phyloP scores from a whole-genome alignment of 1,139 yeast genomes.

The Entelexis paramagnoliae region DNA sequence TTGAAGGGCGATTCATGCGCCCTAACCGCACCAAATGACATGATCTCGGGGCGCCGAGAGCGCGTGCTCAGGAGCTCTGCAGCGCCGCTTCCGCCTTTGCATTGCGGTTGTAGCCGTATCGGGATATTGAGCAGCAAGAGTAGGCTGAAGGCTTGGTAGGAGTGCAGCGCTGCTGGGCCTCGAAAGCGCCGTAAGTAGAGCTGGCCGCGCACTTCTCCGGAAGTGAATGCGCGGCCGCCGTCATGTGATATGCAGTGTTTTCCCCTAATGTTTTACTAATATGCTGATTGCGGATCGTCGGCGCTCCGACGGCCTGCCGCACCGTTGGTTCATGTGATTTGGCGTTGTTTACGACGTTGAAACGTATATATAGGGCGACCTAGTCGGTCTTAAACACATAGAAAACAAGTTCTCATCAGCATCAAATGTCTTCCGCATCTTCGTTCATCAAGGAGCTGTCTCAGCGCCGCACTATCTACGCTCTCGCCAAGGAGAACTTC shows the following conservation, averaged over 20 bases:
- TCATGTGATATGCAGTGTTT: background rate
- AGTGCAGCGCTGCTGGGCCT: too few species aligned
- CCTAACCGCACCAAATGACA: background rate
- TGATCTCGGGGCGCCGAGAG: background rate
- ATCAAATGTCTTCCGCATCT: constrained; percentile 5
- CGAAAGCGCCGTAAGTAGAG: too few species aligned
- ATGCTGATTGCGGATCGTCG: background rate
- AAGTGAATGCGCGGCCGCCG: background rate
- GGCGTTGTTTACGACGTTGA: background rate
- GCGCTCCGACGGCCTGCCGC: background rate
- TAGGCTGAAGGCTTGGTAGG: too few species aligned
- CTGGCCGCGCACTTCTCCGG: background rate
- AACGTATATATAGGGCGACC: background rate
- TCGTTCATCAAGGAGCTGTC: constrained; percentile 16
- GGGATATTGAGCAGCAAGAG: too few species aligned
- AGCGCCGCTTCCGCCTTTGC: too few species aligned
- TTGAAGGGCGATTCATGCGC: background rate
- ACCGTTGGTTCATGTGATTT: background rate
- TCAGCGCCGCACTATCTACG: constrained; percentile 24
- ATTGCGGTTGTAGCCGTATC: too few species aligned
- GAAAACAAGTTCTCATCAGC: background rate
- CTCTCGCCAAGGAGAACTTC: constrained; percentile 21
- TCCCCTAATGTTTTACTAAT: background rate
- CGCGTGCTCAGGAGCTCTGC: background rate
- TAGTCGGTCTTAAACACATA: background rate